Evolutionary conservation across 768 basidiomycete species (phyloP).

Genomic region (Auricularia sp.): DNA sequence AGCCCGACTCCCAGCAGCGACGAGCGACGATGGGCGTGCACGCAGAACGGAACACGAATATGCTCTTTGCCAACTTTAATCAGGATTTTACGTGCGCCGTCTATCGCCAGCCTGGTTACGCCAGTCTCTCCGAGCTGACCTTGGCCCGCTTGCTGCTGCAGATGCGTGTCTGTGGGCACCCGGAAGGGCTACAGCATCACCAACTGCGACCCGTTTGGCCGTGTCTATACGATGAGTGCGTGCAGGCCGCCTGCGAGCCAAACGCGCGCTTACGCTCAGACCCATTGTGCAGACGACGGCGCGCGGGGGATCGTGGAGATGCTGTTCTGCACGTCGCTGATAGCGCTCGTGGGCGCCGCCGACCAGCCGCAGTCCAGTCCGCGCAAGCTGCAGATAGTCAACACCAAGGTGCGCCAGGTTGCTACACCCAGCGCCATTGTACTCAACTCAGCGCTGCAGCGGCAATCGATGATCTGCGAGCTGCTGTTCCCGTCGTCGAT

Average conservation of each 20-base stretch:
- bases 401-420: constrained; percentile 70
- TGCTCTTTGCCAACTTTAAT: constrained; percentile 92
- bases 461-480: constrained; percentile 98
- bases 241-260: constrained; percentile 11
- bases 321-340: constrained; percentile 97
- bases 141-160: constrained; percentile 17
- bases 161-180: constrained; percentile 91
- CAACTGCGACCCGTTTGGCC: constrained; percentile 95
- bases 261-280: background rate
- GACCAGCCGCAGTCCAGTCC: constrained; percentile 88
- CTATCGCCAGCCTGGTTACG: background rate
- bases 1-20: background rate
- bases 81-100: constrained; percentile 82
- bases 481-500: constrained; percentile 94
- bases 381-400: constrained; percentile 92
- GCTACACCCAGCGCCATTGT: background rate
- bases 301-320: constrained; percentile 96
- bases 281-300: constrained; percentile 58
- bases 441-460: constrained; percentile 33
- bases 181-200: constrained; percentile 94
- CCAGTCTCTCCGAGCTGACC: constrained; percentile 4
- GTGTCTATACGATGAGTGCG: constrained; percentile 91
- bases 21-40: background rate
- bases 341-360: constrained; percentile 92
- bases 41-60: constrained; percentile 23